Evolutionary conservation across 768 basidiomycete genomes (phyloP).

Genomic region (Hysterangium stoloniferum): DNA sequence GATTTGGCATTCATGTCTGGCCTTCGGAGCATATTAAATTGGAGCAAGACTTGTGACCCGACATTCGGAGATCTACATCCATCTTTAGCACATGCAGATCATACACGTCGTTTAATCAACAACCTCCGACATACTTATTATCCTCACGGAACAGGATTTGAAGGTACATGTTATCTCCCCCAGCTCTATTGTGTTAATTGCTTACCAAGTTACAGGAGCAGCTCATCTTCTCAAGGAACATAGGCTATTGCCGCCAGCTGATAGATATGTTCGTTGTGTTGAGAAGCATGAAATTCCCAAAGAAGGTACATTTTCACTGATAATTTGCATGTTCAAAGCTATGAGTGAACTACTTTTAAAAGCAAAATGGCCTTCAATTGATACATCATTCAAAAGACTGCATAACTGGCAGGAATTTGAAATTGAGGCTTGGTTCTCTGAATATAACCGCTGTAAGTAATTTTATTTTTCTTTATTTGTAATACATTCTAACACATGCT

Average conservation of each 20-base stretch:
- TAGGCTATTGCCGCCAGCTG: background rate
- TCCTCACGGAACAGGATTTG: constrained; percentile 20
- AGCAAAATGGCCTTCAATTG: constrained; percentile 10
- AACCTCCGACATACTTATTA: constrained; percentile 13
- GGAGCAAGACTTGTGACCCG: constrained; percentile 11
- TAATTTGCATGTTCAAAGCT: constrained; percentile 20
- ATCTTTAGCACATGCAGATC: constrained; percentile 19
- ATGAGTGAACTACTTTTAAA: constrained; percentile 17
- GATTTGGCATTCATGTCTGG: constrained; percentile 19
- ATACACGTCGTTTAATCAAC: constrained; percentile 19
- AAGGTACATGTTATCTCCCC: constrained; percentile 14
- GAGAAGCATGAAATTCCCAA: constrained; percentile 11
- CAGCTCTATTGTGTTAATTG: too few relatives aligned
- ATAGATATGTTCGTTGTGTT: constrained; percentile 19
- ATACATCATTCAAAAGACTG: constrained; percentile 14
- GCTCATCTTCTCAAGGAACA: constrained; percentile 10
- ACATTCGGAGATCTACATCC: constrained; percentile 15
- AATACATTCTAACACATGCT: too few relatives aligned
- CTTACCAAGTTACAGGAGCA: constrained; percentile 3
- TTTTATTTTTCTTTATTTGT: too few relatives aligned
- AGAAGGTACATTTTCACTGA: constrained; percentile 11
- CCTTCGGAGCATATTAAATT: constrained; percentile 14
- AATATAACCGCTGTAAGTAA: constrained; percentile 10
- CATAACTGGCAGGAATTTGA: constrained; percentile 16
- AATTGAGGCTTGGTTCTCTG: constrained; percentile 14